Conservation (phyloP, 306 rosid species). For the Rosa lucieae region DNA sequence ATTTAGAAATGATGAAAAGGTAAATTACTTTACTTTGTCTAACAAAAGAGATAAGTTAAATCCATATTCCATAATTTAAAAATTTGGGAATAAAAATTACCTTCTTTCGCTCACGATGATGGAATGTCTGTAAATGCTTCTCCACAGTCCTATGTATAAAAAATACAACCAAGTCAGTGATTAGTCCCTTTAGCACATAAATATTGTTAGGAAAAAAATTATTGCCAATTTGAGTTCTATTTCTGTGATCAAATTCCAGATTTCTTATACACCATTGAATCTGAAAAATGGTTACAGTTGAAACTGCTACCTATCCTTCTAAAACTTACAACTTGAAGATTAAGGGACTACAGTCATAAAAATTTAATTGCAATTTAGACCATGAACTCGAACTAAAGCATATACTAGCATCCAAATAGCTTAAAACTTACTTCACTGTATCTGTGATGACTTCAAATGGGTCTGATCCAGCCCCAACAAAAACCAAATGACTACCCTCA, state of each 20-base stretch:
- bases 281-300: neutral
- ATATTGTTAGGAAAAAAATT: neutral
- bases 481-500: constrained; percentile 79
- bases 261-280: neutral
- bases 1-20: neutral
- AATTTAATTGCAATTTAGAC: neutral
- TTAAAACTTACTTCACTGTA: constrained; percentile 69
- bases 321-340: neutral
- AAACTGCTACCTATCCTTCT: neutral
- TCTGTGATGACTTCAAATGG: constrained; percentile 82
- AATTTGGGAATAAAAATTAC: constrained; percentile 25
- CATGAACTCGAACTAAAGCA: neutral
- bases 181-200: neutral
- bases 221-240: neutral
- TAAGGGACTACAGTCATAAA: neutral
- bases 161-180: constrained; percentile 11
- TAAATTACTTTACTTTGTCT: no score
- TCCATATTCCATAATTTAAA: neutral
- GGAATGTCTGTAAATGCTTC: constrained; percentile 75
- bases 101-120: constrained; percentile 85
- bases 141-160: constrained; percentile 61
- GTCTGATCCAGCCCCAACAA: constrained; percentile 75
- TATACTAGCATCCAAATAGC: neutral
- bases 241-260: neutral
- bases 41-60: neutral